Conservation (phyloP, 805 yeast species). For the Metschnikowia dekortorum region DNA sequence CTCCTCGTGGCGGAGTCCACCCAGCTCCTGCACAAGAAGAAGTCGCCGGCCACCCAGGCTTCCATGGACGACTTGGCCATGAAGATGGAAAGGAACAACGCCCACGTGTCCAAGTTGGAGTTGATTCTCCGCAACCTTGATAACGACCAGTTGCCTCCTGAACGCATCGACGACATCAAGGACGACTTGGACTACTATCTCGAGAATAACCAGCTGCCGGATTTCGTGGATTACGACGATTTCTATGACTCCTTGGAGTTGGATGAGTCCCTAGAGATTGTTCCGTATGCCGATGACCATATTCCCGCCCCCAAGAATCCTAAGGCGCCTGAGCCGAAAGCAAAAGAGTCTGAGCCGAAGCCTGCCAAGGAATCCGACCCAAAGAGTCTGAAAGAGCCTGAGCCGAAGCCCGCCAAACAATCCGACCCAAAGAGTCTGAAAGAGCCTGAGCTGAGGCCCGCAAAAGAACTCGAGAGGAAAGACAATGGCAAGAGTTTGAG, state of each 20-base stretch:
- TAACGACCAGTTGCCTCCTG: constrained; percentile 69
- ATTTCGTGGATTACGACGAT: constrained; percentile 90
- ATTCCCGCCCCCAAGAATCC: not conserved
- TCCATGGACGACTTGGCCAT: constrained; percentile 61
- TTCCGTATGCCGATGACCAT: not conserved
- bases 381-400: not conserved
- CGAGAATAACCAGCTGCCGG: constrained; percentile 89
- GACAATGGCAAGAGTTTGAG: not conserved
- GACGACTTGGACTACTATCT: constrained; percentile 93
- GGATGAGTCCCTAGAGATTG: constrained; percentile 34
- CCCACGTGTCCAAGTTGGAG: constrained; percentile 77
- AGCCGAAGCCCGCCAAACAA: not conserved
- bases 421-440: not conserved
- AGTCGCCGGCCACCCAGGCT: constrained; percentile 52
- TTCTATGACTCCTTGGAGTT: constrained; percentile 83
- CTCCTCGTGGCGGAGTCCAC: constrained; percentile 64
- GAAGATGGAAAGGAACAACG: constrained; percentile 65
- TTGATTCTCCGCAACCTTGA: constrained; percentile 70
- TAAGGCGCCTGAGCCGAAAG: too few species aligned
- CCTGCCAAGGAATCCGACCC: not conserved
- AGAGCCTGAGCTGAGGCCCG: not conserved
- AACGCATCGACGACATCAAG: constrained; percentile 65
- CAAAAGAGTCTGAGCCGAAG: not conserved
- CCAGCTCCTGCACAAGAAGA: constrained; percentile 39
- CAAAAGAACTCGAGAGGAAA: not conserved